Evolutionary conservation across 768 basidiomycete species (phyloP), one percentile per base, ranked within the genome.

Genomic region (Cystofilobasidium ferigula): DNA sequence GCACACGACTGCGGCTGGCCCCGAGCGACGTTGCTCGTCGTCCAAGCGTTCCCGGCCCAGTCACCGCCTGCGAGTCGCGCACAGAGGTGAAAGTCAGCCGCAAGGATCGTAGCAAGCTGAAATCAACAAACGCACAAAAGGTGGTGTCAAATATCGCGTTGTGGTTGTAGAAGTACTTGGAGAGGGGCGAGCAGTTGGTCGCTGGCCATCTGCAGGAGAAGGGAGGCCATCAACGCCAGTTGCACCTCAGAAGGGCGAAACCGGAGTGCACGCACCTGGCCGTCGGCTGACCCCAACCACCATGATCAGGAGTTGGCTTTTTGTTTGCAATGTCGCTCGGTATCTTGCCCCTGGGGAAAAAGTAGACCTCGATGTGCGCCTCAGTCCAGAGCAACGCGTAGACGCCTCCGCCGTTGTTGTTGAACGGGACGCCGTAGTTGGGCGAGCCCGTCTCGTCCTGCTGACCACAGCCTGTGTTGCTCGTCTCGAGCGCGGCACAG

Each of bases 1-100:
- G 88, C 88, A 71, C 93, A 97, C 74, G 87, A 90, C 74, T 86
- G 81, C 18, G 83, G 83, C 77, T 93, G 91, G 60, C 91, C 91
- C 10, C 30, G n/a, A 20, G 71, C 74, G 57, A 87, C 86, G 62
- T 86, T 80, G 34, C 87, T 88, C 57, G 85, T 69, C 48, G 76
- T 78, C 92, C 92, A 97, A 20, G 82, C 86, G 53, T 77, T 78
- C 56, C 84, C 83, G 18, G 91, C 90, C 92, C 91, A 97, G 70
- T 93, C 88, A 64, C 91, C 91, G 71, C 88, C 32, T 80, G 82
- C 43, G 80, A 80, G 92, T 86, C 60, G 84, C 77, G 69, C 80
- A 80, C 78, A 92, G 92, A 79, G 82, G 90, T 69, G 82, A 74
- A 78, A 14, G 36, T 16, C 34, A 6, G 58, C 42, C 4, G 24